Evolutionary conservation across 345 rosid species (phyloP), one percentile per base, ranked within the genome.

Genomic region (Gossypioides kirkii): DNA sequence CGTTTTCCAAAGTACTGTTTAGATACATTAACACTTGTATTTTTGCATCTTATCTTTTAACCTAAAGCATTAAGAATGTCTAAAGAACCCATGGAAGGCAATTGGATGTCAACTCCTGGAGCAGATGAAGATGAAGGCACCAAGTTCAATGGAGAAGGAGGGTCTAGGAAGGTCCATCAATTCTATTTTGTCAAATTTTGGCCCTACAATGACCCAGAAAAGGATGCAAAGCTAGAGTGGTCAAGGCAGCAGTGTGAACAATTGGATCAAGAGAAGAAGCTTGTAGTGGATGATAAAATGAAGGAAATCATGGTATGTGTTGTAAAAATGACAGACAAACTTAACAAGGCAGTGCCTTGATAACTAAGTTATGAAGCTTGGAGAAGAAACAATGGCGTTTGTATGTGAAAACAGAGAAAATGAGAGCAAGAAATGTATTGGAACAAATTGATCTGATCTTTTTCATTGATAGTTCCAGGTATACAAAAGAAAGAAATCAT

Each of bases 111-210:
- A 59, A 25, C 5, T 12, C n/a, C 62, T 4, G n/a, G 17, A 25
- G 38, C 9, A 12, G 38, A 14, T 7, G 64, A 14, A 22, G 32
- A 56, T 4, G 61, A 56, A 56, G 28, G 5, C 20, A 54, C 22
- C 11, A 8, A 22, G 61, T 16, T 14, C 18, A 61, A 61, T 14
- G 22, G 16, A 14, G 43, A 61, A 17, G 36, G 66, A 8, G 46
- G 22, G 10, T 36, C 46, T 17, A 36, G 22, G 46, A 36, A 61
- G 66, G 65, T 61, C 66, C 66, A 36, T n/a, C 46, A 61, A n/a
- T 61, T 61, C 23, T 61, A 61, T 16, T 61, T 61, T n/a, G 46
- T 61, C 66, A 61, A 36, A 17, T 61, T 36, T n/a, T 61, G 66
- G 66, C 66, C 46, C 20, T 61, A 61, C 66, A 36, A 61, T 17